These are phyloP conservation scores for Crithidia thermophila DNA, from an alignment of 208 protist genomes.

Conservation along the genomic window DNA sequence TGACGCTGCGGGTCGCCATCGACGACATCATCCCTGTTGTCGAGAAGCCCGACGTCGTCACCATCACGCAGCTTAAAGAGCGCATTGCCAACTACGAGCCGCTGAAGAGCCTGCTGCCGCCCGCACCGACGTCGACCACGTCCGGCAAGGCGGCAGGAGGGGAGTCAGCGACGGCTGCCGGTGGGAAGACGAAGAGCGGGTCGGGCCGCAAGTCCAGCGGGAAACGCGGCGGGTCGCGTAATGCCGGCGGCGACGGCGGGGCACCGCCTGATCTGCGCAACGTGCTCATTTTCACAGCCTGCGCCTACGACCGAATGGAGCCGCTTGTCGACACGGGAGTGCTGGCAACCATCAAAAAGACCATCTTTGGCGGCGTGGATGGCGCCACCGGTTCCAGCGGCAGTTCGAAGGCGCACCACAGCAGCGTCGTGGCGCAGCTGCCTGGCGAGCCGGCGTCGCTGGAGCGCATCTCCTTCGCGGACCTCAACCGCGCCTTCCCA, in stretches of 20 bases:
- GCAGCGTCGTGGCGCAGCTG: constrained; percentile 11
- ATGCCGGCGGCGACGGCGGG: not conserved
- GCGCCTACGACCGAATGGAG: constrained; percentile 64
- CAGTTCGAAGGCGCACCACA: not conserved
- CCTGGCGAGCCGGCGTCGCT: constrained; percentile 16
- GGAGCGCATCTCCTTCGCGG: constrained; percentile 89
- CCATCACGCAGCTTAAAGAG: constrained; percentile 77
- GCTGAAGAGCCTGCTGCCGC: constrained; percentile 48
- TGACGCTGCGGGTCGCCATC: constrained; percentile 76
- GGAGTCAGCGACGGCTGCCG: not conserved
- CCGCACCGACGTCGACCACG: not conserved
- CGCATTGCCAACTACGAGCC: constrained; percentile 74
- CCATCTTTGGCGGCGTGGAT: constrained; percentile 45
- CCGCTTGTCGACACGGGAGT: constrained; percentile 82
- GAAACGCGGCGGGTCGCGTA: not conserved
- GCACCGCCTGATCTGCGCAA: constrained; percentile 62
- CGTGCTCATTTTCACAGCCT: constrained; percentile 78
- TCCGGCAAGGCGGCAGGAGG: not conserved
- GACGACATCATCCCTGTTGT: constrained; percentile 83
- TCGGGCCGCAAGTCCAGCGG: not conserved
- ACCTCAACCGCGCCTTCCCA: constrained; percentile 71
- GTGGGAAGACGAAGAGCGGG: not conserved
- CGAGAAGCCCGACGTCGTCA: constrained; percentile 68
- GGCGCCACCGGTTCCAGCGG: not conserved
- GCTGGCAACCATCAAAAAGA: constrained; percentile 60